Percentiles rank a stretch among this genome's conserved stretches.
Conservation (phyloP, 1,139 yeast genomes). For the Kodamaea suecica region DNA sequence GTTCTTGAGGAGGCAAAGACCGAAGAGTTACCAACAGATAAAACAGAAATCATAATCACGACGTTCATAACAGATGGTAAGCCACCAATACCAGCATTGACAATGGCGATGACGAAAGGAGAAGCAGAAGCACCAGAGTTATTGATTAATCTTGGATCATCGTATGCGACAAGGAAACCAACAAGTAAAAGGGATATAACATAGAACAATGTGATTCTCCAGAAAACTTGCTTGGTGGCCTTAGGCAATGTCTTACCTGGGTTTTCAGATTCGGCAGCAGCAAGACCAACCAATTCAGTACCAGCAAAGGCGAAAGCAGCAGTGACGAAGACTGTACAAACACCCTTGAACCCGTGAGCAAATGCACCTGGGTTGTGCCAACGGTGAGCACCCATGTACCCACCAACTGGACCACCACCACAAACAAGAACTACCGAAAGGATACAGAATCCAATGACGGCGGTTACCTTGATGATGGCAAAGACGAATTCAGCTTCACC, state of each 20-base stretch:
- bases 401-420: conserved; percentile 38
- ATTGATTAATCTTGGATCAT: conserved; percentile 47
- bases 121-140: conserved; percentile 56
- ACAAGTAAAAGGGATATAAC: conserved; percentile 56
- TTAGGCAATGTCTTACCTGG: conserved; percentile 60
- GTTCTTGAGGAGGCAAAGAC: conserved; percentile 80
- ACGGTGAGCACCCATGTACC: conserved; percentile 46
- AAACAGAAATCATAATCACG: conserved; percentile 24
- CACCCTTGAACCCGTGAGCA: conserved; percentile 43
- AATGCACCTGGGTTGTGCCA: conserved; percentile 46
- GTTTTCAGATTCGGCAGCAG: conserved; percentile 39
- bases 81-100: conserved; percentile 23
- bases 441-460: conserved; percentile 39
- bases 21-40: conserved; percentile 34
- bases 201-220: conserved; percentile 68
- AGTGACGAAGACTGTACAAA: conserved; percentile 41
- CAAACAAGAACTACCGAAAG: conserved; percentile 39
- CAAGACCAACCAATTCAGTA: conserved; percentile 49
- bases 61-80: conserved; percentile 26
- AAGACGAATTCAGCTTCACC: conserved; percentile 45
- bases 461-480: conserved; percentile 35
- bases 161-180: conserved; percentile 67
- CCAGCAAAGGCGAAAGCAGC: conserved; percentile 45
- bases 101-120: conserved; percentile 60
- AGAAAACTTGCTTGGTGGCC: conserved; percentile 70